Conservation (phyloP, 2,329 filamentous ascomycete genomes). For the Paecilomyces niveus region DNA sequence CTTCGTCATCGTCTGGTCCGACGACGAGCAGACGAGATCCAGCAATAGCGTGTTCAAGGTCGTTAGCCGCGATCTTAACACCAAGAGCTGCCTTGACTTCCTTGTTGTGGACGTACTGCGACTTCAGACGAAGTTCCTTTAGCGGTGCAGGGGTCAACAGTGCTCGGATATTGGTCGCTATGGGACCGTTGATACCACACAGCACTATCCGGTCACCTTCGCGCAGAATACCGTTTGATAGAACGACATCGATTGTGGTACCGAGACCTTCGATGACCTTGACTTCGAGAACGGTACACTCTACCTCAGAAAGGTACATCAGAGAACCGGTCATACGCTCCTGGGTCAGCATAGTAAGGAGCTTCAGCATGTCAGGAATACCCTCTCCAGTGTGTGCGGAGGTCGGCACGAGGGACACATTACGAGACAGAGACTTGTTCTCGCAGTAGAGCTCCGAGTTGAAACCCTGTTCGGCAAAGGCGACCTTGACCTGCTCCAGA, state of each 20-base stretch:
- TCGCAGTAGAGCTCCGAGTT: constrained; percentile 96
- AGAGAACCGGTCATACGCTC: constrained; percentile 95
- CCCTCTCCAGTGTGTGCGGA: constrained; percentile 98
- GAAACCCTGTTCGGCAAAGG: constrained; percentile 94
- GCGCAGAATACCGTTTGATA: constrained; percentile 89
- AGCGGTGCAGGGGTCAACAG: constrained; percentile 87
- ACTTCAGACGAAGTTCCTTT: constrained; percentile 91
- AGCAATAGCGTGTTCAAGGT: constrained; percentile 91
- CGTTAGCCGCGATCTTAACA: constrained; percentile 97
- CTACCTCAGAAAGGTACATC: constrained; percentile 97
- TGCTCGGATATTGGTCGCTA: constrained; percentile 90
- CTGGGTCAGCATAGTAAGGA: constrained; percentile 85
- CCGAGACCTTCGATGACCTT: constrained; percentile 98
- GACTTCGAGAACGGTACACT: constrained; percentile 96
- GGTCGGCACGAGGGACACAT: constrained; percentile 93
- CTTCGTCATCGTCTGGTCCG: constrained; percentile 90
- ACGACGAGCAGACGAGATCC: constrained; percentile 92
- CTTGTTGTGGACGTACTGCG: constrained; percentile 96
- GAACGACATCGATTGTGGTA: constrained; percentile 94
- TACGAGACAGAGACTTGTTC: constrained; percentile 94
- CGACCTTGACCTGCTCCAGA: constrained; percentile 82
- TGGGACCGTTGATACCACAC: constrained; percentile 94
- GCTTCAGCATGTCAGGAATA: constrained; percentile 97
- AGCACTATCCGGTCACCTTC: constrained; percentile 93
- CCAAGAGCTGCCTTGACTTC: constrained; percentile 96